Percentiles rank a stretch among this genome's conserved stretches.
Conservation (phyloP, 345 rosid species). For the Cochlearia excelsa region DNA sequence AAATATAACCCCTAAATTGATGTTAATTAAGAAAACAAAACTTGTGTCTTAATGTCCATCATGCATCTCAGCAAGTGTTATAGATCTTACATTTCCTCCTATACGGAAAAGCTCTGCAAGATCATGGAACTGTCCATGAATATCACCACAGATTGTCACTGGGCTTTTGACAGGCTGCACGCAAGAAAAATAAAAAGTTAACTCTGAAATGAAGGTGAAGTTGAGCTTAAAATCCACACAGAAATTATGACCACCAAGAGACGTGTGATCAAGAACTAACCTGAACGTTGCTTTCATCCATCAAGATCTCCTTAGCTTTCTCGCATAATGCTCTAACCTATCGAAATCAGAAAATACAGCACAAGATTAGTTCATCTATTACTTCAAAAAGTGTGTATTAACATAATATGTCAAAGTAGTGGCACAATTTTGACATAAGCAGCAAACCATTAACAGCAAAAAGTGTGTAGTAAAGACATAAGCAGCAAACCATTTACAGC, state of each 20-base stretch:
- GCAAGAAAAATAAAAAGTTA: constrained; percentile 8
- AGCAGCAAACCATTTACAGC: no score
- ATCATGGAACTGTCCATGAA: constrained; percentile 99
- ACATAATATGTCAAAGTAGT: no score
- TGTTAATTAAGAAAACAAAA: neutral
- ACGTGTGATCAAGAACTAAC: constrained; percentile 38
- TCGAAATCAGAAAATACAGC: constrained; percentile 10
- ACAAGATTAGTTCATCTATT: constrained; percentile 10
- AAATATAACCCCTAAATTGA: constrained; percentile 5
- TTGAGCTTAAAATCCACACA: neutral
- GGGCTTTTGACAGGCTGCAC: constrained; percentile 73
- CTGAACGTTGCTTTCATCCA: constrained; percentile 99
- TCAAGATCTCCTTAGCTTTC: constrained; percentile 92
- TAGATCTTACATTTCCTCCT: constrained; percentile 74
- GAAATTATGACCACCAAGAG: neutral
- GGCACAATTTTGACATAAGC: no score
- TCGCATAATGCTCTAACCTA: constrained; percentile 90
- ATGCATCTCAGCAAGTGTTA: constrained; percentile 6
- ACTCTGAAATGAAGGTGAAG: neutral
- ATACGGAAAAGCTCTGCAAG: constrained; percentile 37
- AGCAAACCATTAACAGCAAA: no score
- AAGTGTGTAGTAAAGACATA: no score
- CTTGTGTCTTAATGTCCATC: neutral
- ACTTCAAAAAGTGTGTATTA: neutral
- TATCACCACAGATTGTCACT: constrained; percentile 57